phyloP scores from a whole-genome alignment of 345 rosid species.

The Hibiscus mutabilis region DNA sequence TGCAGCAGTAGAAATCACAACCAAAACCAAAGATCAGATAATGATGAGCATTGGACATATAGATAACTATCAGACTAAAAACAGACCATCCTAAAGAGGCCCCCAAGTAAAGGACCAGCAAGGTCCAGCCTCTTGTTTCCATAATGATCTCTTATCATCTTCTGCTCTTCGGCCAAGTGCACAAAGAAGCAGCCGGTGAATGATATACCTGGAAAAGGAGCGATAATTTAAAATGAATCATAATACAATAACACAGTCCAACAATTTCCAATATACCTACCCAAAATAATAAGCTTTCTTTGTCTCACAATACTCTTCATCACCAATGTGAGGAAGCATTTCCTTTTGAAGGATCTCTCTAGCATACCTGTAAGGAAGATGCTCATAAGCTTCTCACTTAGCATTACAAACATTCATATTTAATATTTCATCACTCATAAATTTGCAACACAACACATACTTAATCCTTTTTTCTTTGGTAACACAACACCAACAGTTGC shows the following conservation, averaged over 20 bases:
- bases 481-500: conserved; percentile 93
- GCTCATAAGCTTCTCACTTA: conserved; percentile 20
- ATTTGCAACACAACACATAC: conserved; percentile 41
- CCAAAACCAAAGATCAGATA: conserved; percentile 6
- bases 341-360: conserved; percentile 96
- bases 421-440: conserved; percentile 14
- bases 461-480: conserved; percentile 91
- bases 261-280: conserved; percentile 29
- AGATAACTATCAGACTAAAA: background rate
- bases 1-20: conserved; percentile 28
- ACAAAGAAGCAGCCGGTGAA: conserved; percentile 88
- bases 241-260: conserved; percentile 8
- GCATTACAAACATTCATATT: conserved; percentile 18
- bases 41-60: background rate
- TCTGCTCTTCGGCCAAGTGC: conserved; percentile 93
- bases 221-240: conserved; percentile 10
- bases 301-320: conserved; percentile 87
- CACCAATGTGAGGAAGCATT: conserved; percentile 99
- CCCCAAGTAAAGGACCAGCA: conserved; percentile 98
- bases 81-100: conserved; percentile 90
- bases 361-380: conserved; percentile 62
- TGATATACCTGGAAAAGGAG: conserved; percentile 52
- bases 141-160: conserved; percentile 97
- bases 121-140: conserved; percentile 99
- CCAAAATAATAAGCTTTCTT: conserved; percentile 98